Conservation (phyloP, 2,329 filamentous ascomycete species). For the Acarospora socialis region DNA sequence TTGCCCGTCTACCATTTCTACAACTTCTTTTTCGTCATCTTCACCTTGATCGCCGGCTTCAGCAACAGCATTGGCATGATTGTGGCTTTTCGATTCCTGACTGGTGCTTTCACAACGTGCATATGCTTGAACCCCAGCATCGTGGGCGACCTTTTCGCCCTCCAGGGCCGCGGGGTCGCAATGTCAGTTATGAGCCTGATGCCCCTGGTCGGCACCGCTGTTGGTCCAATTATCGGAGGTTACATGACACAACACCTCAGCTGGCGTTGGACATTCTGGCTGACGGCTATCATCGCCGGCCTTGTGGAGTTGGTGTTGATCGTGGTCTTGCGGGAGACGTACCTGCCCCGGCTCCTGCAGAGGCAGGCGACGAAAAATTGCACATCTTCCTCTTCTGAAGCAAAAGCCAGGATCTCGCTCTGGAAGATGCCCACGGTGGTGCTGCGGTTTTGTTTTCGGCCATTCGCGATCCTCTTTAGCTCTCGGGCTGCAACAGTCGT, state of each 20-base stretch:
- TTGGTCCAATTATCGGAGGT: constrained; percentile 22
- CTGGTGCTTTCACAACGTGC: no score
- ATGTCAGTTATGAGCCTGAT: constrained; percentile 2
- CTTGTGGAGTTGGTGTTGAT: no score
- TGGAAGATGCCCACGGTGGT: background rate
- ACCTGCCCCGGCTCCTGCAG: constrained; percentile 18
- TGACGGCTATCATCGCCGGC: constrained; percentile 18
- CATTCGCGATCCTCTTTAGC: constrained; percentile 2
- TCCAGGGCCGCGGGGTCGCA: constrained; percentile 2
- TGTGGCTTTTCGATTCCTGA: background rate
- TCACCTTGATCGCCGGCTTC: background rate
- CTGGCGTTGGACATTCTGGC: constrained; percentile 22
- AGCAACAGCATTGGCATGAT: constrained; percentile 2
- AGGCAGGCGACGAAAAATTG: constrained; percentile 14
- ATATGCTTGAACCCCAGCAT: no score
- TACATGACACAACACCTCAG: constrained; percentile 16
- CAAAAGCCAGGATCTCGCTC: no score
- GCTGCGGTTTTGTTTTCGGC: constrained; percentile 1
- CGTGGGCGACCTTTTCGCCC: constrained; percentile 2
- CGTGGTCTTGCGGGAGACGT: constrained; percentile 22
- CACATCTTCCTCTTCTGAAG: no score
- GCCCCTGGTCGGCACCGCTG: constrained; percentile 3
- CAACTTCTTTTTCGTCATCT: no score
- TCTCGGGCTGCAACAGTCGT: constrained; percentile 1
- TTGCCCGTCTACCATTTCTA: no score